Percentiles rank a stretch among this genome's conserved stretches.
phyloP scores from a whole-genome alignment of 805 yeast species.

The Ogataea minuta region DNA sequence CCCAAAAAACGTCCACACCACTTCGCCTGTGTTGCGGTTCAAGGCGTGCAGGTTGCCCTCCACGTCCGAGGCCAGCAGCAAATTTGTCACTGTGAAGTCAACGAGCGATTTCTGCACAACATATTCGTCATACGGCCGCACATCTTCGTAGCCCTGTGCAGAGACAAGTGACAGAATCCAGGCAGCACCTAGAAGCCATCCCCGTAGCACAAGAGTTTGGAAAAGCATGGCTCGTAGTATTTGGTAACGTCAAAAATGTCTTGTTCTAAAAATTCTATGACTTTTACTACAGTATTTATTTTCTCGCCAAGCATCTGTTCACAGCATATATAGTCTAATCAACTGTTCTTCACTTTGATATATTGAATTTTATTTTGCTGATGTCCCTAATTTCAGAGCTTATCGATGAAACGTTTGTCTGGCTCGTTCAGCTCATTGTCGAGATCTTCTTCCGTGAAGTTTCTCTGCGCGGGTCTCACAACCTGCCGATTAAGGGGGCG shows the following conservation, averaged over 20 bases:
- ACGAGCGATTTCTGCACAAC: slow-evolving; percentile 17
- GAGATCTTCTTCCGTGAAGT: slow-evolving; percentile 84
- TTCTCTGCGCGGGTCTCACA: slow-evolving; percentile 81
- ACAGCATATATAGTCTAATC: too few species aligned
- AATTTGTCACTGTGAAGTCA: slow-evolving; percentile 41
- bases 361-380: background rate
- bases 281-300: too few species aligned
- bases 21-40: slow-evolving; percentile 68
- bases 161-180: slow-evolving; percentile 1
- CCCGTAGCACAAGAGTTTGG: slow-evolving; percentile 1
- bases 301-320: too few species aligned
- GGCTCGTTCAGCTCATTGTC: slow-evolving; percentile 29
- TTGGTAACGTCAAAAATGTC: background rate
- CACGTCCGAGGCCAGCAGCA: slow-evolving; percentile 71
- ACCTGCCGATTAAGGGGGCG: slow-evolving; percentile 68
- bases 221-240: slow-evolving; percentile 7
- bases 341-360: background rate
- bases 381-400: slow-evolving; percentile 8
- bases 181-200: too few species aligned
- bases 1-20: slow-evolving; percentile 73
- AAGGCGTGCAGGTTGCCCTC: slow-evolving; percentile 87
- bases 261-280: background rate
- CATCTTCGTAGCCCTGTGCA: background rate
- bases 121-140: slow-evolving; percentile 1
- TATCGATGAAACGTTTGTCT: slow-evolving; percentile 29